Conservation (phyloP, 1,284 basidiomycete genomes). For the Ceratobasidium sp. region DNA sequence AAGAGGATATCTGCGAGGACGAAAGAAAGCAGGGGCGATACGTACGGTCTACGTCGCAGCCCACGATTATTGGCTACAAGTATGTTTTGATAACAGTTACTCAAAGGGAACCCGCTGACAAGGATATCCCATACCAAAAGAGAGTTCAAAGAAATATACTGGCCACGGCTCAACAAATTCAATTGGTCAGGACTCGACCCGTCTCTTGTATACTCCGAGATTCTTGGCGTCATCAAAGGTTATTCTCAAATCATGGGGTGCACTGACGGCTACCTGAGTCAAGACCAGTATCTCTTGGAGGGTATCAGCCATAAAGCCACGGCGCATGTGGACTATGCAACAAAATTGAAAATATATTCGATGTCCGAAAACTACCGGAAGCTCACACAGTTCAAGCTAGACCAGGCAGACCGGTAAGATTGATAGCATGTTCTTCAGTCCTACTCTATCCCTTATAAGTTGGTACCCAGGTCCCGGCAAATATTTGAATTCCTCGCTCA, state of each 20-base stretch:
- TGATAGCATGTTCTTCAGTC: too few species aligned
- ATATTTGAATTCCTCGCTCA: not conserved
- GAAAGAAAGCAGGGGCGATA: constrained; percentile 23
- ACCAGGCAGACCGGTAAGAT: not conserved
- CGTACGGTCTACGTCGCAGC: not conserved
- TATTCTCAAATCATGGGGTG: not conserved
- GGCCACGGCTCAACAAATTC: not conserved
- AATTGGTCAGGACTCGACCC: not conserved
- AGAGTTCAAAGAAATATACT: constrained; percentile 25
- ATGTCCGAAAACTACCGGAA: constrained; percentile 9
- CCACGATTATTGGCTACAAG: constrained; percentile 2
- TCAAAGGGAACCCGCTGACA: not conserved
- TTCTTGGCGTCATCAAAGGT: not conserved
- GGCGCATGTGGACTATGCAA: not conserved
- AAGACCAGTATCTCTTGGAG: constrained; percentile 13
- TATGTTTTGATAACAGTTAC: not conserved
- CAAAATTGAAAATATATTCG: not conserved
- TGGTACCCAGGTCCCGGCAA: not conserved
- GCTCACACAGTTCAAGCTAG: not conserved
- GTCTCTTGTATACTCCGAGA: constrained; percentile 5
- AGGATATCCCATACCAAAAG: not conserved
- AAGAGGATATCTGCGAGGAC: constrained; percentile 41
- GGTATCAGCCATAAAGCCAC: not conserved
- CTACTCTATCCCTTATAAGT: too few species aligned
- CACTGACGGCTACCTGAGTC: not conserved